A percentile compares a stretch with the other conserved stretches of the same genome.
These are phyloP conservation scores for Xanthoceras sorbifolium DNA, from an alignment of 345 rosid genomes.

Conservation along the genomic window DNA sequence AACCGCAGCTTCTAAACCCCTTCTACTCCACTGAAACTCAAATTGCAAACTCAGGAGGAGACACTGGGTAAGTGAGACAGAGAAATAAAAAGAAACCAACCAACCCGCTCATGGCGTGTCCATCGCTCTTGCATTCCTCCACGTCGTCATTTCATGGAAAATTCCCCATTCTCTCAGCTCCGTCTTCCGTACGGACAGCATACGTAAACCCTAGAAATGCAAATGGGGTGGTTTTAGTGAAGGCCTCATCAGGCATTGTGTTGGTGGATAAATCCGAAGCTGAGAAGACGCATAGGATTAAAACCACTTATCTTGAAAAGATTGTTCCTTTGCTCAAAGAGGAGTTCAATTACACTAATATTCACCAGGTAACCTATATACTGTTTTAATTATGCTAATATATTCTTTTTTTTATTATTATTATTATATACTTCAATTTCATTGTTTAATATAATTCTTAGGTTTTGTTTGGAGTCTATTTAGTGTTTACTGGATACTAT, in stretches of 20 bases:
- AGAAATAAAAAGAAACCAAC: neutral
- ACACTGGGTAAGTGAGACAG: neutral
- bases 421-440: neutral
- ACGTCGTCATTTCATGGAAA: constrained; percentile 64
- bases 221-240: constrained; percentile 44
- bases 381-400: neutral
- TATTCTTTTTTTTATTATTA: neutral
- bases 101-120: constrained; percentile 43
- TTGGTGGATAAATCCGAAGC: constrained; percentile 85
- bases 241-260: constrained; percentile 53
- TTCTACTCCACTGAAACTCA: neutral
- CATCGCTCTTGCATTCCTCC: constrained; percentile 52
- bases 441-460: neutral
- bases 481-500: neutral
- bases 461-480: neutral
- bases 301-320: constrained; percentile 69
- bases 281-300: constrained; percentile 66
- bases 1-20: neutral
- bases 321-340: constrained; percentile 80
- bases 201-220: constrained; percentile 31
- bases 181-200: constrained; percentile 35
- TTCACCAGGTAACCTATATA: constrained; percentile 75
- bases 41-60: neutral
- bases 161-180: constrained; percentile 37
- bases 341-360: constrained; percentile 79